Evolutionary conservation across 352 stramenopile genomes (phyloP).

Genomic region (Globisporangium abappressorium): DNA sequence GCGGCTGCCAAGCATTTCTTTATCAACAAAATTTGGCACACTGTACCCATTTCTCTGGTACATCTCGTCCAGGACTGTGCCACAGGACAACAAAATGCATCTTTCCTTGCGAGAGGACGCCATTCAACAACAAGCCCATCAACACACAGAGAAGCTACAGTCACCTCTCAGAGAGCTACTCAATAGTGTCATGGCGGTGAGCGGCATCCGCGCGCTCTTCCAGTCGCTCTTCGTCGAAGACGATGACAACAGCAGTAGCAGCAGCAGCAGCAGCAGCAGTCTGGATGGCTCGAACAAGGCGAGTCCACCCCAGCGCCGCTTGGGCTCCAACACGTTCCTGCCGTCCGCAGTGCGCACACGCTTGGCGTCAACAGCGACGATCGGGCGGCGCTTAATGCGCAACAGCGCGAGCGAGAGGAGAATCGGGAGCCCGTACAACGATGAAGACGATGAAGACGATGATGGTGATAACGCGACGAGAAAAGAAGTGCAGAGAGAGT

Average conservation of each 20-base stretch:
- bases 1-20: not conserved
- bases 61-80: not conserved
- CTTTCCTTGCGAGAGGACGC: not conserved
- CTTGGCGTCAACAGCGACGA: not conserved
- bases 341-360: constrained; percentile 1
- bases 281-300: not conserved
- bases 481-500: constrained; percentile 10
- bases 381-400: constrained; percentile 1
- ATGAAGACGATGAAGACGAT: not conserved
- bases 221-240: constrained; percentile 15
- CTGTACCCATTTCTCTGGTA: not conserved
- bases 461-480: not conserved
- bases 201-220: constrained; percentile 16
- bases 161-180: not conserved
- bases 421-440: not conserved
- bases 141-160: not conserved
- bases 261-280: too few relatives aligned
- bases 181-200: not conserved
- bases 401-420: not conserved
- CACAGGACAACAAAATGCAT: not conserved
- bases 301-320: constrained; percentile 11
- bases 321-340: constrained; percentile 9
- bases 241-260: not conserved
- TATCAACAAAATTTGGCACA: not conserved
- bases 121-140: not conserved